A percentile compares a stretch with the other conserved stretches of the same genome.
Evolutionary conservation across 495 filamentous ascomycete species (phyloP).

Genomic region (Parathielavia hyrcaniae): DNA sequence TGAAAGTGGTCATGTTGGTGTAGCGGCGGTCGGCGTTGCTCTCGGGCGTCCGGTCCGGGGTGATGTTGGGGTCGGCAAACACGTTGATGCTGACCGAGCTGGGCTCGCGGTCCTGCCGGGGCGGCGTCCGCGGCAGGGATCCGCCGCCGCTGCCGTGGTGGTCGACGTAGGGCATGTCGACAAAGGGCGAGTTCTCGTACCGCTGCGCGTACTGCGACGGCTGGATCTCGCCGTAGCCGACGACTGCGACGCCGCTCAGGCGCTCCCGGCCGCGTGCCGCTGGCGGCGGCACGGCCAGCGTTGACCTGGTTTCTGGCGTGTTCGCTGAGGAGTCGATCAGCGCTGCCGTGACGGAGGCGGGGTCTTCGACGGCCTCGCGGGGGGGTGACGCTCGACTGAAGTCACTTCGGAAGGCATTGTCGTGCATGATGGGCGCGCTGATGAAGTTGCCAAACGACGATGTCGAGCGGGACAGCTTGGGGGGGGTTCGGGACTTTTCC

Average conservation of each 20-base stretch:
- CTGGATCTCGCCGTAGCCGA: conserved; percentile 15
- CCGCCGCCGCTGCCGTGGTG: conserved; percentile 11
- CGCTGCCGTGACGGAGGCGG: conserved; percentile 1
- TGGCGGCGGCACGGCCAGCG: neutral
- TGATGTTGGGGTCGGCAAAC: conserved; percentile 56
- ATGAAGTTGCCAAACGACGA: conserved; percentile 45
- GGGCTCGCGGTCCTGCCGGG: conserved; percentile 41
- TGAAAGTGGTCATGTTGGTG: conserved; percentile 53
- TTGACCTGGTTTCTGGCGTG: neutral
- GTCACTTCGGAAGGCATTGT: conserved; percentile 32
- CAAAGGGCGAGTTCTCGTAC: neutral
- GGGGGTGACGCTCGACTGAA: conserved; percentile 27
- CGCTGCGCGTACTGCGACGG: conserved; percentile 11
- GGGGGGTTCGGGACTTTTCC: conserved; percentile 8
- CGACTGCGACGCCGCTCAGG: conserved; percentile 21
- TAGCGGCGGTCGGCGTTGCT: conserved; percentile 14
- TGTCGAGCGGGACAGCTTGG: conserved; percentile 42
- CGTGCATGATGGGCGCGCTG: conserved; percentile 38
- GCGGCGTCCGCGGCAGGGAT: conserved; percentile 26
- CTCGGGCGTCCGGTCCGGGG: conserved; percentile 19
- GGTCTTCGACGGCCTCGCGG: conserved; percentile 4
- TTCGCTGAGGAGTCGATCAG: conserved; percentile 7
- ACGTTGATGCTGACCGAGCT: conserved; percentile 64
- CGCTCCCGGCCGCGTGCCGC: neutral
- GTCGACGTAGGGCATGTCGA: conserved; percentile 14